phyloP scores from a whole-genome alignment of 2,329 filamentous ascomycete species.

The Fusarium stilboides region DNA sequence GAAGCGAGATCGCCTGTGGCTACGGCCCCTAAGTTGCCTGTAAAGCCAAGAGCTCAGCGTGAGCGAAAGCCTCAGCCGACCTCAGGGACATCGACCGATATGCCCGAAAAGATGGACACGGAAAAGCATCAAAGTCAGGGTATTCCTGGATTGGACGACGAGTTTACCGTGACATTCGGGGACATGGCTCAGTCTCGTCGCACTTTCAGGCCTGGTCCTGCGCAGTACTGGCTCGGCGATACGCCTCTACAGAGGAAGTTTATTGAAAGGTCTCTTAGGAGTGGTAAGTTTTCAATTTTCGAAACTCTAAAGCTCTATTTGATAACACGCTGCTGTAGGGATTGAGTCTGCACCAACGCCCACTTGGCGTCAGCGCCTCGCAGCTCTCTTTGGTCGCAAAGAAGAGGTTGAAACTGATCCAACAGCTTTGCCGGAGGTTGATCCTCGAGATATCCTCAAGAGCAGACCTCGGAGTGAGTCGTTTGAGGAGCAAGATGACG shows the following conservation, averaged over 20 bases:
- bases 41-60: neutral
- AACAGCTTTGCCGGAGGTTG: slow-evolving; percentile 38
- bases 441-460: slow-evolving; percentile 36
- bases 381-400: slow-evolving; percentile 16
- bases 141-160: slow-evolving; percentile 17
- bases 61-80: slow-evolving; percentile 1
- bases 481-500: neutral
- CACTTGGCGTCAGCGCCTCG: slow-evolving; percentile 31
- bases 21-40: slow-evolving; percentile 1
- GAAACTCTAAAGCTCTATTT: neutral
- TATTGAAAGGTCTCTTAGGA: slow-evolving; percentile 43
- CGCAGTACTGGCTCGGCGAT: slow-evolving; percentile 51
- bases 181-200: slow-evolving; percentile 38
- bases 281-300: slow-evolving; percentile 33
- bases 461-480: slow-evolving; percentile 28
- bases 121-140: neutral
- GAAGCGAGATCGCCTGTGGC: neutral
- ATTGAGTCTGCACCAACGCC: slow-evolving; percentile 23
- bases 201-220: slow-evolving; percentile 44
- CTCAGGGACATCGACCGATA: neutral
- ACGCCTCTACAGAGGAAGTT: slow-evolving; percentile 50
- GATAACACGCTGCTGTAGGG: slow-evolving; percentile 24
- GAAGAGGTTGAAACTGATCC: slow-evolving; percentile 18
- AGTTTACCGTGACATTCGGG: slow-evolving; percentile 31
- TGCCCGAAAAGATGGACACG: slow-evolving; percentile 1